Evolutionary conservation across 2,329 filamentous ascomycete genomes (phyloP), one percentile per base, ranked within the genome.

Genomic region (Bimuria novae-zelandiae): DNA sequence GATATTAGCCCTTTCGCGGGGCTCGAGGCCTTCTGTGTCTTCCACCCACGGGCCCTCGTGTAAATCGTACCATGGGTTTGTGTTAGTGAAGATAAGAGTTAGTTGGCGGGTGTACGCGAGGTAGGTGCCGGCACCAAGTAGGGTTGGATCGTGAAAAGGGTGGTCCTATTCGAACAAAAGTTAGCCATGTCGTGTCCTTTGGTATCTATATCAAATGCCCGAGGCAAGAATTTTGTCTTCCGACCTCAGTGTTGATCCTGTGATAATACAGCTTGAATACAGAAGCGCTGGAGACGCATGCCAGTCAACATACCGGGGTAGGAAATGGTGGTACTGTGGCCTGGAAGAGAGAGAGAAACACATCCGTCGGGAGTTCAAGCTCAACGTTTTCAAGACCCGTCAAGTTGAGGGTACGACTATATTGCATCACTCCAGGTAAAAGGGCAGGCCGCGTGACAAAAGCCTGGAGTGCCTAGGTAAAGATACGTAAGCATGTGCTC

Each of bases 281-380:
- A n/a, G n/a, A n/a, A n/a, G n/a, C n/a, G n/a, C n/a, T n/a, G n/a
- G n/a, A 27, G 12, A 27, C 7, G n/a, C 7, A 17, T 7, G 19
- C 17, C 5, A 17, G 25, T 17, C 17, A 21, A 44, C 41, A 19
- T 36, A 46, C 43, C 2, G 12, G 21, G 17, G 43, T 27, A 35
- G 43, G 43, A 27, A 46, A 65, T 2, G 61, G 60, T 6, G 56
- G 56, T 0, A 64, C 32, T 0, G 8, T 11, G 1, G 59, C 61
- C 10, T 49, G 36, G 51, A 65, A 64, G 3, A 65, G 3, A 2
- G 36, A 22, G 17, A 61, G 56, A 49, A 59, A 64, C 7, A 55
- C 36, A 8, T 40, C 49, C 0, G 49, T 44, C 0, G 32, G 12
- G 43, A 64, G 40, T 14, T 61, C 46, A 6, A 63, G 58, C 3